Conservation (phyloP, 1,284 basidiomycete species). For the Malassezia brasiliensis region DNA sequence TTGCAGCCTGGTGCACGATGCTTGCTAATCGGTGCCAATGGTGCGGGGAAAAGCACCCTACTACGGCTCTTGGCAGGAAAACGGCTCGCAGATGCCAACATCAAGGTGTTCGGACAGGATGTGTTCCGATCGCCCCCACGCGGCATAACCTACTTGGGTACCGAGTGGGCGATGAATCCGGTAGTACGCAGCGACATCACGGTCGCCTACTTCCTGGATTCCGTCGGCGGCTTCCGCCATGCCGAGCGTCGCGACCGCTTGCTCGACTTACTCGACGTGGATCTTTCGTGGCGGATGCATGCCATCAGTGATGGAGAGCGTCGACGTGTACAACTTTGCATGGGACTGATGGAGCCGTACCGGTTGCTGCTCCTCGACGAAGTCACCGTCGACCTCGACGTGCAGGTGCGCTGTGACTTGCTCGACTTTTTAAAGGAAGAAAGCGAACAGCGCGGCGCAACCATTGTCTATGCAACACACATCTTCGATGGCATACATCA, state of each 20-base stretch:
- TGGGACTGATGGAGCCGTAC: conserved; percentile 94
- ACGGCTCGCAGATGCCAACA: conserved; percentile 37
- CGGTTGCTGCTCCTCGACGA: conserved; percentile 88
- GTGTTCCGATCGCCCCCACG: conserved; percentile 40
- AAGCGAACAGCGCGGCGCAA: conserved; percentile 69
- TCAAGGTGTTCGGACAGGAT: conserved; percentile 41
- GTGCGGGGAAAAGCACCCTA: conserved; percentile 89
- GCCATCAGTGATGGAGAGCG: conserved; percentile 91
- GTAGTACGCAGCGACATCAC: conserved; percentile 61
- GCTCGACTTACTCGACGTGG: conserved; percentile 84
- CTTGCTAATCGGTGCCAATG: conserved; percentile 46
- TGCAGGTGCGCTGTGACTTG: conserved; percentile 82
- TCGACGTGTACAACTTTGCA: conserved; percentile 83
- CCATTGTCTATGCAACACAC: conserved; percentile 65
- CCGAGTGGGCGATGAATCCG: conserved; percentile 78
- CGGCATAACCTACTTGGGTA: conserved; percentile 65
- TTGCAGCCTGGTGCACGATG: conserved; percentile 38
- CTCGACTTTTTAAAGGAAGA: conserved; percentile 78
- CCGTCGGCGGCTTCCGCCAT: conserved; percentile 87
- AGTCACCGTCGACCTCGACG: conserved; percentile 97
- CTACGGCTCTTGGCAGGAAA: conserved; percentile 91
- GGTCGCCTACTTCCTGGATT: conserved; percentile 61
- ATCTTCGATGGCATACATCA: conserved; percentile 45
- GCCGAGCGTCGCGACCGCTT: conserved; percentile 76
- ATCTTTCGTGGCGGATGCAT: conserved; percentile 67